These are phyloP conservation scores for Globisporangium radiosum DNA, from an alignment of 352 stramenopile genomes.

Conservation along the genomic window DNA sequence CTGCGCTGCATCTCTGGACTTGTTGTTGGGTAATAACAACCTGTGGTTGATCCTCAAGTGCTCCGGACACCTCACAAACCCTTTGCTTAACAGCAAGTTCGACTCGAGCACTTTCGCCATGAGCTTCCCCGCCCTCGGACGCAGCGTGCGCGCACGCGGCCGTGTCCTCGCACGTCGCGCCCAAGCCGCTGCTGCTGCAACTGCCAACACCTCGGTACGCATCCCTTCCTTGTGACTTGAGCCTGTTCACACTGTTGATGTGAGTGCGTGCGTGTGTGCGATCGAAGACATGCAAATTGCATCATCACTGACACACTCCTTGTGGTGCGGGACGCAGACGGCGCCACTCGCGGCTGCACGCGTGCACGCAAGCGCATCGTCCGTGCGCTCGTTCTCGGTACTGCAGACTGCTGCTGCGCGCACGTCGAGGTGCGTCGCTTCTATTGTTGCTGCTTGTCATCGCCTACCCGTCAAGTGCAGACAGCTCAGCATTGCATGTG, in stretches of 20 bases:
- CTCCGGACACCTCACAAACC: not conserved
- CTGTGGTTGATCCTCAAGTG: not conserved
- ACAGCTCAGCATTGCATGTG: not conserved
- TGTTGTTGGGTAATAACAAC: not conserved
- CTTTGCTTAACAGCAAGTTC: not conserved
- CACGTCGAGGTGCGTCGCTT: slow-evolving; percentile 5
- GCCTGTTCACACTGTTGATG: too few species aligned
- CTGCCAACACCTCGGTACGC: slow-evolving; percentile 12
- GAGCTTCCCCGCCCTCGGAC: slow-evolving; percentile 15
- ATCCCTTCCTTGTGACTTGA: not conserved
- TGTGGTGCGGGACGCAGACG: not conserved
- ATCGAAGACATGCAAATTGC: not conserved
- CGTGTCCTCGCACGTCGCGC: slow-evolving; percentile 20
- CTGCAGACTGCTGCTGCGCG: slow-evolving; percentile 15
- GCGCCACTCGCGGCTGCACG: slow-evolving; percentile 11
- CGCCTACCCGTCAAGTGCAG: not conserved
- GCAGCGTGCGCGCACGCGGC: slow-evolving; percentile 25
- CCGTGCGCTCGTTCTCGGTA: slow-evolving; percentile 18
- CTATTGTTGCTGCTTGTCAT: too few species aligned
- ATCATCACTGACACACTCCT: not conserved
- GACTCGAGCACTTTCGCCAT: not conserved
- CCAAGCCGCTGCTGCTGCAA: slow-evolving; percentile 1
- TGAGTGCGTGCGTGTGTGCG: too few species aligned
- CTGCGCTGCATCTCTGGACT: not conserved
- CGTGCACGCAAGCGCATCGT: slow-evolving; percentile 4